phyloP scores from a whole-genome alignment of 1,284 basidiomycete genomes.

The Mycena citricolor region DNA sequence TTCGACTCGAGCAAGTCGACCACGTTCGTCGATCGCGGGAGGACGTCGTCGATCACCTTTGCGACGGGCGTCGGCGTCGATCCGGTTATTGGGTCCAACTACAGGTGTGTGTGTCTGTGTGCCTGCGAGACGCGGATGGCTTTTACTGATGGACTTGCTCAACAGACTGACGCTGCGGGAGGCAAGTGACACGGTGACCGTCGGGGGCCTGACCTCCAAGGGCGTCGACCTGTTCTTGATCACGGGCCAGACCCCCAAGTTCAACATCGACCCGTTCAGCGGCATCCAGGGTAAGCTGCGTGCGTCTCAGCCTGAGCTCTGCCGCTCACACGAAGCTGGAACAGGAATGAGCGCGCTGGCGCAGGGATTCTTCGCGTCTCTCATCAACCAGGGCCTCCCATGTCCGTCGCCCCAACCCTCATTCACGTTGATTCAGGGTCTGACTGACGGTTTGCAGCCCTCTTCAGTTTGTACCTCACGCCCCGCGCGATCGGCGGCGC shows the following conservation, averaged over 20 bases:
- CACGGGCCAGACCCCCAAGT: slow-evolving; percentile 15
- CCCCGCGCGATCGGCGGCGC: slow-evolving; percentile 37
- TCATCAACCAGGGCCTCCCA: slow-evolving; percentile 48
- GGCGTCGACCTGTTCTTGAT: slow-evolving; percentile 11
- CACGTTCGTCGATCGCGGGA: slow-evolving; percentile 47
- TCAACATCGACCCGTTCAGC: slow-evolving; percentile 9
- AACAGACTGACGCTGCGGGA: slow-evolving; percentile 19
- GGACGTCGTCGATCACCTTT: slow-evolving; percentile 43
- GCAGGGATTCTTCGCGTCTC: slow-evolving; percentile 46
- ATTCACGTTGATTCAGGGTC: neutral
- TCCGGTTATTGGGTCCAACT: slow-evolving; percentile 48
- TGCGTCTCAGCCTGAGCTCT: slow-evolving; percentile 4
- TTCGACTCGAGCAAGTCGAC: slow-evolving; percentile 49
- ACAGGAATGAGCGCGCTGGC: slow-evolving; percentile 47
- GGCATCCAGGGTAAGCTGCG: slow-evolving; percentile 36
- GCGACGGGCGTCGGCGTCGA: slow-evolving; percentile 53
- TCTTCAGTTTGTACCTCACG: slow-evolving; percentile 42
- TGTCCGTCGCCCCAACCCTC: slow-evolving; percentile 27
- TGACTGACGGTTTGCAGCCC: slow-evolving; percentile 25
- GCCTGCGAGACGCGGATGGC: too few relatives aligned
- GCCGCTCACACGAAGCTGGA: slow-evolving; percentile 3
- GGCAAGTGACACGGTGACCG: slow-evolving; percentile 3
- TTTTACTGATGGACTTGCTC: too few relatives aligned
- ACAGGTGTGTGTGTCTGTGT: slow-evolving; percentile 17
- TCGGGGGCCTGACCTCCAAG: slow-evolving; percentile 2